Percentiles rank a stretch among this genome's conserved stretches.
Conservation (phyloP, 345 rosid species). For the Adansonia digitata region DNA sequence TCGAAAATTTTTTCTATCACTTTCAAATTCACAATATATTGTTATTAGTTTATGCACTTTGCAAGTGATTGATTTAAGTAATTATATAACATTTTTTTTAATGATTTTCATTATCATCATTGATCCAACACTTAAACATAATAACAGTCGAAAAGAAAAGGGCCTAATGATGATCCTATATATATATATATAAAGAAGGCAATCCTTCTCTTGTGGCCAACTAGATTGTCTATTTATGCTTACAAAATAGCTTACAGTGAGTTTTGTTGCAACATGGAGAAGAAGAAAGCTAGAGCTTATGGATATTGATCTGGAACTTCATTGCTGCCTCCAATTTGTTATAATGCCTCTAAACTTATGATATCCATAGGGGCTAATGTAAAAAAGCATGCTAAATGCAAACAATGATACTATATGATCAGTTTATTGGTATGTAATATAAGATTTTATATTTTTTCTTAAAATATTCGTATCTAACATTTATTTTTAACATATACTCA, state of each 20-base stretch:
- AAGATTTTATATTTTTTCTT: too few relatives aligned
- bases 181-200: not conserved
- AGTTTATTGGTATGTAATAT: too few relatives aligned
- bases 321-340: constrained; percentile 5
- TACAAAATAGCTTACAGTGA: constrained; percentile 3
- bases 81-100: not conserved
- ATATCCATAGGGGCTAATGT: not conserved
- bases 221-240: too few relatives aligned
- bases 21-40: not conserved
- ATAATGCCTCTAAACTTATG: not conserved
- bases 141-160: not conserved
- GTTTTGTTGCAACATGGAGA: too few relatives aligned
- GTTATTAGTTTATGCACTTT: not conserved
- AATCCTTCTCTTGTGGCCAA: not conserved
- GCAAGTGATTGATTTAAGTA: not conserved
- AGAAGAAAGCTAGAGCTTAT: not conserved
- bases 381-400: not conserved
- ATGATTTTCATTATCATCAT: constrained; percentile 2
- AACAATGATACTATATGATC: not conserved
- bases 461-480: too few relatives aligned
- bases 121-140: not conserved
- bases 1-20: not conserved
- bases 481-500: too few relatives aligned
- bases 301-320: constrained; percentile 2
- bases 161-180: constrained; percentile 1